These are phyloP conservation scores for Trichophaea hybrida DNA, from an alignment of 2,329 filamentous ascomycete species.

Conservation along the genomic window DNA sequence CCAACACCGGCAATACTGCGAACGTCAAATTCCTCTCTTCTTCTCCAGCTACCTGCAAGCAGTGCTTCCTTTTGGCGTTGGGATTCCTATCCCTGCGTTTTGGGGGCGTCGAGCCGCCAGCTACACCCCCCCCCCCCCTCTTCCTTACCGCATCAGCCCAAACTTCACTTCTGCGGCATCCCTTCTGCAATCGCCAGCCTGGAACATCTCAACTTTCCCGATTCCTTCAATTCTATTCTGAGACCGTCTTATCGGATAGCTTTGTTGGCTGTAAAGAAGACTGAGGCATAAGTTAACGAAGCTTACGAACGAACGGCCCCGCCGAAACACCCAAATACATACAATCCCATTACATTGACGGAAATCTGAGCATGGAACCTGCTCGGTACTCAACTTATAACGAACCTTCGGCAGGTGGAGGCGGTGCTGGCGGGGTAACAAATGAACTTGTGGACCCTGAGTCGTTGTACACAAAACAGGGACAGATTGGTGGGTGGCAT, in stretches of 20 bases:
- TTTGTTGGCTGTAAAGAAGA: not conserved
- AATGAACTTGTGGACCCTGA: constrained; percentile 62
- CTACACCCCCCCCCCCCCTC: not conserved
- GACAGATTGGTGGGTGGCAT: constrained; percentile 57
- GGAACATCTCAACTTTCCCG: not conserved
- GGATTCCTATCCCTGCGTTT: not conserved
- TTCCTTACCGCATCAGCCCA: not conserved
- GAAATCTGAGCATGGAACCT: not conserved
- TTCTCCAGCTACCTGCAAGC: not conserved
- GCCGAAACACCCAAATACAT: not conserved
- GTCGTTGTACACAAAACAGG: constrained; percentile 83
- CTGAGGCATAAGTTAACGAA: not conserved
- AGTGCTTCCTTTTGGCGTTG: not conserved
- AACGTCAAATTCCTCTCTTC: not conserved
- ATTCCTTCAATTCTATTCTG: not conserved
- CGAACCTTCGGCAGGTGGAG: not conserved
- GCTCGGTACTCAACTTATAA: not conserved
- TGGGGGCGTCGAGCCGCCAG: constrained; percentile 1
- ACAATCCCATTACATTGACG: not conserved
- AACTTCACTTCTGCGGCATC: not conserved
- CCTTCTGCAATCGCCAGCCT: not conserved
- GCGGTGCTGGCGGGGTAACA: constrained; percentile 17
- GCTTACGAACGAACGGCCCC: not conserved
- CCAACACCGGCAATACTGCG: not conserved
- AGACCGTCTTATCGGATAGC: not conserved